Conservation (phyloP, 495 filamentous ascomycete genomes). For the Podospora bellae-mahoneyi region DNA sequence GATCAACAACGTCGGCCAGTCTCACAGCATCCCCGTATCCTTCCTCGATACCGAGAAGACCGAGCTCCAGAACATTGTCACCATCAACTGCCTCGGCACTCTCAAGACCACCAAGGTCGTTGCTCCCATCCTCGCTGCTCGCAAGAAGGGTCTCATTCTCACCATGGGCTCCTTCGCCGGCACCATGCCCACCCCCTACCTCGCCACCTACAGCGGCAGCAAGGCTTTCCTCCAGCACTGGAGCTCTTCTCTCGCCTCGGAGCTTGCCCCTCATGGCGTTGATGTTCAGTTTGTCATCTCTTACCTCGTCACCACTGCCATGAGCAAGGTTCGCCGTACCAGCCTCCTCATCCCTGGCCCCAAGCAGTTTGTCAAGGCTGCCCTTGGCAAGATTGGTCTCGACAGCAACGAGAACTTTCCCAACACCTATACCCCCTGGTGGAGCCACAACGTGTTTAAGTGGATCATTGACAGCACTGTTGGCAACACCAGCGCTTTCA, state of each 20-base stretch:
- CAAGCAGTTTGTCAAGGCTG: constrained; percentile 72
- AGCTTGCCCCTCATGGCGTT: constrained; percentile 74
- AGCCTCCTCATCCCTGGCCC: constrained; percentile 76
- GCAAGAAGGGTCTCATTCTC: constrained; percentile 82
- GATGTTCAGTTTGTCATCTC: constrained; percentile 82
- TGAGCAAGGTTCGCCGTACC: constrained; percentile 87
- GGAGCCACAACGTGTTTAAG: constrained; percentile 85
- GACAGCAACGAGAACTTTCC: constrained; percentile 70
- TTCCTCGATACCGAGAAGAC: constrained; percentile 73
- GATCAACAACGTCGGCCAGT: constrained; percentile 96
- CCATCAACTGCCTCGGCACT: constrained; percentile 88
- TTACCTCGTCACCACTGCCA: constrained; percentile 89
- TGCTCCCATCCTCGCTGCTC: constrained; percentile 76
- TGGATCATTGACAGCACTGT: constrained; percentile 73
- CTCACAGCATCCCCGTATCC: constrained; percentile 85
- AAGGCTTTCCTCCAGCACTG: constrained; percentile 98
- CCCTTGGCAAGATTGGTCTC: constrained; percentile 76
- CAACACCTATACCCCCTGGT: constrained; percentile 86
- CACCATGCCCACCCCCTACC: constrained; percentile 81
- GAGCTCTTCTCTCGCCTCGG: constrained; percentile 80
- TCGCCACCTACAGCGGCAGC: constrained; percentile 95
- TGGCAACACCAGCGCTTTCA: constrained; percentile 60
- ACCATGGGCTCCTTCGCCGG: constrained; percentile 98
- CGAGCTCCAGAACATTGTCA: constrained; percentile 86
- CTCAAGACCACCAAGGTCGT: constrained; percentile 81